Conservation (phyloP, 1,284 basidiomycete species). For the Fomitopsis betulina region DNA sequence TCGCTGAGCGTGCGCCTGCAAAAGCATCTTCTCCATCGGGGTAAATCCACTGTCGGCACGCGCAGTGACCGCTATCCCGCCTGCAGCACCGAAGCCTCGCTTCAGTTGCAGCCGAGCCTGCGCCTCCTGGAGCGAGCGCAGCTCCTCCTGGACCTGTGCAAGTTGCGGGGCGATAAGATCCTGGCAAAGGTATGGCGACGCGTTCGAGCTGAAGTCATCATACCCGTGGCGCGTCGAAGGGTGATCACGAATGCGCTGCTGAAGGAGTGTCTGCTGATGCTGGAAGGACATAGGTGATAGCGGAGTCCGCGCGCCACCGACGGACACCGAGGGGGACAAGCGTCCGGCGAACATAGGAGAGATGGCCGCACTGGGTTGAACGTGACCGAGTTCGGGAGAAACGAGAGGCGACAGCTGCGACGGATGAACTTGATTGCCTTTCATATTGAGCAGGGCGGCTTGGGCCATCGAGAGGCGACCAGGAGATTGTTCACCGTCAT, state of each 20-base stretch:
- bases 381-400: slow-evolving; percentile 11
- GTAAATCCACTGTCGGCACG: slow-evolving; percentile 51
- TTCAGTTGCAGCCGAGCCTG: slow-evolving; percentile 14
- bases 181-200: slow-evolving; percentile 6
- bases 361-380: slow-evolving; percentile 6
- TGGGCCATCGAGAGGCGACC: slow-evolving; percentile 69
- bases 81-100: slow-evolving; percentile 13
- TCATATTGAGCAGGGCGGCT: slow-evolving; percentile 67
- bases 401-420: slow-evolving; percentile 6
- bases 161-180: neutral
- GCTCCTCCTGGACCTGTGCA: slow-evolving; percentile 1
- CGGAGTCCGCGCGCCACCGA: neutral
- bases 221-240: neutral
- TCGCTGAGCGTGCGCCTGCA: slow-evolving; percentile 47
- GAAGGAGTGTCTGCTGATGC: slow-evolving; percentile 1
- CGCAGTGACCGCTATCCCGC: slow-evolving; percentile 4
- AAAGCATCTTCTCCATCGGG: slow-evolving; percentile 58
- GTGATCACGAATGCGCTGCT: slow-evolving; percentile 5
- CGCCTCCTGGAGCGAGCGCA: neutral
- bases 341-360: neutral
- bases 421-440: slow-evolving; percentile 46
- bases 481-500: slow-evolving; percentile 57
- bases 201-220: slow-evolving; percentile 9
- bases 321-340: neutral
- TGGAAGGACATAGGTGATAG: slow-evolving; percentile 1